Percentiles rank a stretch among this genome's conserved stretches.
phyloP scores from a whole-genome alignment of 2,329 filamentous ascomycete species.

The Ceratocystis harringtonii region DNA sequence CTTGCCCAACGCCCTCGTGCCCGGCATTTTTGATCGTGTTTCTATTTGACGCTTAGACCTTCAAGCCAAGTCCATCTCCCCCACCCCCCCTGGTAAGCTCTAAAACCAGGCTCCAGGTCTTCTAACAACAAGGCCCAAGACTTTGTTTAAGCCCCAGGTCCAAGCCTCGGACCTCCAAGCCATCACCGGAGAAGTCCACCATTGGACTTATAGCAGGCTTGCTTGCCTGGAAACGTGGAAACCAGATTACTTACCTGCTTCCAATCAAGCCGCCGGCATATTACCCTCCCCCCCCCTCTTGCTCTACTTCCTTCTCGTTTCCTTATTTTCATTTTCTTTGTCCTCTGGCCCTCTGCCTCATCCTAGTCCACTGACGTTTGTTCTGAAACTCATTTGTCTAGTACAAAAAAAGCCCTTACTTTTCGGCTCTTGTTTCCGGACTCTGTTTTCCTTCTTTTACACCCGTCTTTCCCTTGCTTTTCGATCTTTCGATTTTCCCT shows the following conservation, averaged over 20 bases:
- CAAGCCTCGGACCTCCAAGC: neutral
- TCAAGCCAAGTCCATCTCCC: neutral
- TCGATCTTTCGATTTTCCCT: neutral
- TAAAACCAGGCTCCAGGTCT: neutral
- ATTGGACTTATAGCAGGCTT: neutral
- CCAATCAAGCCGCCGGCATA: neutral
- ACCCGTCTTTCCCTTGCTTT: neutral
- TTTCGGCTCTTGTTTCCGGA: slow-evolving; percentile 6
- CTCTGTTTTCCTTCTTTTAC: neutral
- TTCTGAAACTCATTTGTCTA: neutral
- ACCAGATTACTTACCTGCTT: neutral
- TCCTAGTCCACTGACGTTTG: neutral
- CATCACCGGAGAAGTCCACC: neutral
- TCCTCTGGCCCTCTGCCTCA: slow-evolving; percentile 1
- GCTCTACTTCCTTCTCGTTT: neutral
- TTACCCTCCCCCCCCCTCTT: neutral
- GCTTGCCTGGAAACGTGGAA: neutral
- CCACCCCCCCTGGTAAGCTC: neutral
- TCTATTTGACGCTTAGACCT: no score
- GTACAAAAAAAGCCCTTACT: neutral
- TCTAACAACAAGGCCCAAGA: neutral
- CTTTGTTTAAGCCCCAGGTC: neutral
- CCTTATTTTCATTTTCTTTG: neutral
- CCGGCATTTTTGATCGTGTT: neutral
- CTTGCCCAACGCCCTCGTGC: neutral